Conservation (phyloP, 2,329 filamentous ascomycete genomes). For the Aureobasidium subglaciale region DNA sequence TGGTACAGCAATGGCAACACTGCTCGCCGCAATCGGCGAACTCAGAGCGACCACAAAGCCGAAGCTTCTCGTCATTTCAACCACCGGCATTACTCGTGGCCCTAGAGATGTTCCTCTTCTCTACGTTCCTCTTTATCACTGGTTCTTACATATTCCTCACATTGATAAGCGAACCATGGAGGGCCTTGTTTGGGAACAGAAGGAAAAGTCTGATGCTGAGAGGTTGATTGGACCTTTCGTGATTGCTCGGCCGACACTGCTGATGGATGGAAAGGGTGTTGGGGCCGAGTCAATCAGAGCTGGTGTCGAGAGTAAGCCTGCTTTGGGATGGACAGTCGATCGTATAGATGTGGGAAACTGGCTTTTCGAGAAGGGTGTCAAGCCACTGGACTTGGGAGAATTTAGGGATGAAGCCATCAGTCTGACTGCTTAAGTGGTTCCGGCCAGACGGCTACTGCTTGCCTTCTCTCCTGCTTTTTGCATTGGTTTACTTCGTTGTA, state of each 20-base stretch:
- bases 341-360: slow-evolving; percentile 35
- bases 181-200: slow-evolving; percentile 24
- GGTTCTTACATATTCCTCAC: slow-evolving; percentile 30
- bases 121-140: slow-evolving; percentile 31
- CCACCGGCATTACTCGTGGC: slow-evolving; percentile 30
- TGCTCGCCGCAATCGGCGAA: slow-evolving; percentile 28
- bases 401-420: slow-evolving; percentile 30
- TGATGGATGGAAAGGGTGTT: slow-evolving; percentile 27
- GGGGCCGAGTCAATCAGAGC: slow-evolving; percentile 27
- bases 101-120: slow-evolving; percentile 32
- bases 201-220: slow-evolving; percentile 18
- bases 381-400: slow-evolving; percentile 19
- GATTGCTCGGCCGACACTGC: slow-evolving; percentile 32
- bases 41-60: slow-evolving; percentile 22
- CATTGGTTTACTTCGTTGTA: too few species aligned
- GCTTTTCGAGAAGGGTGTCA: slow-evolving; percentile 32
- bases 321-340: slow-evolving; percentile 32
- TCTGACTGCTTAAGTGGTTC: slow-evolving; percentile 31
- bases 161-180: slow-evolving; percentile 35
- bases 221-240: slow-evolving; percentile 26
- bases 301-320: slow-evolving; percentile 28
- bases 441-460: too few species aligned
- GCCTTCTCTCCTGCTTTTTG: too few species aligned
- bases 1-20: slow-evolving; percentile 24
- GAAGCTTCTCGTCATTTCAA: slow-evolving; percentile 29